Percentiles rank a stretch among this genome's conserved stretches.
Conservation (phyloP, 441 rosid species). For the Erysimum cheiri region DNA sequence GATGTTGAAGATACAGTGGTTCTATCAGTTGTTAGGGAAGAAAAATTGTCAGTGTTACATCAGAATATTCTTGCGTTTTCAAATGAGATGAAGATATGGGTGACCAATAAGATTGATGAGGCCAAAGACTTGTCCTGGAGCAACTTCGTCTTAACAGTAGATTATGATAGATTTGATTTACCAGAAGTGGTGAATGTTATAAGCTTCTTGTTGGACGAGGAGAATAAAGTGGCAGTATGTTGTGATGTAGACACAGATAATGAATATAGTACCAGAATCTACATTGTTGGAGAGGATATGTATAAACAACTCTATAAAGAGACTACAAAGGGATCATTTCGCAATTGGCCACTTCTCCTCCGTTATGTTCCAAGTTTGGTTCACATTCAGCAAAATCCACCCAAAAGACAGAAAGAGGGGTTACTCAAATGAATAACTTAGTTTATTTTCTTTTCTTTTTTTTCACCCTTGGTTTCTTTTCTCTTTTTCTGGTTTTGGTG, state of each 20-base stretch:
- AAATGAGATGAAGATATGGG: neutral
- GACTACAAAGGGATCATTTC: too few species aligned
- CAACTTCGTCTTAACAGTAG: neutral
- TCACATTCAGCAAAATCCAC: neutral
- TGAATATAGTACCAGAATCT: neutral
- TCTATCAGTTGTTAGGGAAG: neutral
- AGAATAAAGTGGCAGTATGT: constrained; percentile 13
- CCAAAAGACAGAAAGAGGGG: neutral
- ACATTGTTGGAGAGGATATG: neutral
- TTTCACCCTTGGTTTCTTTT: too few species aligned
- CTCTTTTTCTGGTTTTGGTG: neutral
- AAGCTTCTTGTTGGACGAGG: constrained; percentile 11
- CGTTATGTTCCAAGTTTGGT: constrained; percentile 14
- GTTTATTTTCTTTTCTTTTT: too few species aligned
- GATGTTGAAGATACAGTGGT: rapidly evolving
- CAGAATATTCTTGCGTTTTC: neutral
- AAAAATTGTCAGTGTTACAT: neutral
- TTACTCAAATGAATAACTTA: neutral
- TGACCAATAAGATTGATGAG: constrained; percentile 3
- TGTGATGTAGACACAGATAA: neutral
- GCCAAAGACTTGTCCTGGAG: constrained; percentile 3
- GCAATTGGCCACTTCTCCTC: neutral
- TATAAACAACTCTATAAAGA: neutral
- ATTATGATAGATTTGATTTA: neutral
- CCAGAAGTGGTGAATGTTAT: neutral